A percentile compares a stretch with the other conserved stretches of the same genome.
These are phyloP conservation scores for Botrytis hyacinthi DNA, from an alignment of 2,329 filamentous ascomycete genomes.

Conservation along the genomic window DNA sequence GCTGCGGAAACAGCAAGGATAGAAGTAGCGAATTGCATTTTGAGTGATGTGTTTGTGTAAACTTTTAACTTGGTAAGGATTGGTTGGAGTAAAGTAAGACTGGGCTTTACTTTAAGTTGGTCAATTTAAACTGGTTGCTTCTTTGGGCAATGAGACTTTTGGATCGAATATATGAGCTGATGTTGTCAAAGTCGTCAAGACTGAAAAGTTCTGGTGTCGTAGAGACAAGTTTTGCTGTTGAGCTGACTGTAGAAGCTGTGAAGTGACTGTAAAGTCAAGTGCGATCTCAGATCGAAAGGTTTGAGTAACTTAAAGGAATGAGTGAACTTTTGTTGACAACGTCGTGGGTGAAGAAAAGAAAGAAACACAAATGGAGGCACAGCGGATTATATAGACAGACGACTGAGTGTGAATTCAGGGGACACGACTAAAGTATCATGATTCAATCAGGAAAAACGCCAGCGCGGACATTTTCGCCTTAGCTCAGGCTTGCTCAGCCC, in stretches of 20 bases:
- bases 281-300: constrained; percentile 34
- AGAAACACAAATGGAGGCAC: background rate
- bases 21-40: constrained; percentile 52
- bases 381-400: constrained; percentile 10
- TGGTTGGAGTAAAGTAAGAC: constrained; percentile 26
- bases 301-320: constrained; percentile 29
- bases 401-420: background rate
- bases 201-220: constrained; percentile 17
- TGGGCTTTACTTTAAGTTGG: constrained; percentile 31
- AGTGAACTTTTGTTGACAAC: constrained; percentile 26
- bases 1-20: constrained; percentile 43
- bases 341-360: constrained; percentile 24
- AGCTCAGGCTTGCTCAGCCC: constrained; percentile 3
- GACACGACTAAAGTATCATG: background rate
- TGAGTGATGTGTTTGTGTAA: constrained; percentile 36
- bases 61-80: constrained; percentile 26
- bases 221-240: constrained; percentile 27
- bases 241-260: constrained; percentile 24
- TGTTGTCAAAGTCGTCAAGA: constrained; percentile 21
- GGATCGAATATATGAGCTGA: constrained; percentile 6
- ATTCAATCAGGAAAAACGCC: background rate
- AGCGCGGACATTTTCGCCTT: constrained; percentile 6
- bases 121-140: constrained; percentile 27
- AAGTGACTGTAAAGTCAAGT: constrained; percentile 27
- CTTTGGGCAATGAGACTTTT: constrained; percentile 15